Base-by-base conservation (phyloP, 2,329 filamentous ascomycete species). In the Fusarium scirpi region DNA sequence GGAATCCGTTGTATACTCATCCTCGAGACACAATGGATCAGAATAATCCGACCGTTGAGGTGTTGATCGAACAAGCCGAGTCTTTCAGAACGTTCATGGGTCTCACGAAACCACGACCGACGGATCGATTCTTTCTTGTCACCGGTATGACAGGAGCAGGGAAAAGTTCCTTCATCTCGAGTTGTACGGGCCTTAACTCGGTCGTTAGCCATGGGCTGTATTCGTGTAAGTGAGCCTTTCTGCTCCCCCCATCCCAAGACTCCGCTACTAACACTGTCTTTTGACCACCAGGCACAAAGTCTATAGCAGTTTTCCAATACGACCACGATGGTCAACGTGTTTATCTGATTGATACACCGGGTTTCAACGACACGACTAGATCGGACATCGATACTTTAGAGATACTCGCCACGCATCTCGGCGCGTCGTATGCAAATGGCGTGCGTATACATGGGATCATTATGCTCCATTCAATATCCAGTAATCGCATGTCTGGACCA, bases 401-500 rank as follows among this genome's bases (percentile, higher is more conserved):
- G 16, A 34, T 65, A 10, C 41, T 70, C 5, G 67, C 67, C 6
- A 55, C 64, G 2, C 58, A 65, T n/a, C 57, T 70, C 0, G 54
- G 67, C 12, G 61, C 57, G 3, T 70, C 67, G 1, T 62, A 68
- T 8, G 53, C 53, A n/a, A 70, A 70, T 16, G 57, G 53, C 1
- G 48, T 58, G 3, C 25, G 29, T 3, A 56, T 70, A 10, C 53
- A 61, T 3, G 61, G 67, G 4, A n/a, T 70, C 3, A 46, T 70
- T 16, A 13, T 58, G 2, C 8, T 70, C 7, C 51, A 69, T 25
- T 55, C 67, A 6, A 69, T 70, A 3, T 58, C 65, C 0, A 51
- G 62, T 22, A 70, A 70, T 7, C 67, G 65, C 2, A 66, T 70
- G 44, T 12, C 65, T 20, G 65, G 62, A 38, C 32, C 32, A 18